These are phyloP conservation scores for Phytophthora multivora DNA, from an alignment of 352 stramenopile genomes.

Conservation along the genomic window DNA sequence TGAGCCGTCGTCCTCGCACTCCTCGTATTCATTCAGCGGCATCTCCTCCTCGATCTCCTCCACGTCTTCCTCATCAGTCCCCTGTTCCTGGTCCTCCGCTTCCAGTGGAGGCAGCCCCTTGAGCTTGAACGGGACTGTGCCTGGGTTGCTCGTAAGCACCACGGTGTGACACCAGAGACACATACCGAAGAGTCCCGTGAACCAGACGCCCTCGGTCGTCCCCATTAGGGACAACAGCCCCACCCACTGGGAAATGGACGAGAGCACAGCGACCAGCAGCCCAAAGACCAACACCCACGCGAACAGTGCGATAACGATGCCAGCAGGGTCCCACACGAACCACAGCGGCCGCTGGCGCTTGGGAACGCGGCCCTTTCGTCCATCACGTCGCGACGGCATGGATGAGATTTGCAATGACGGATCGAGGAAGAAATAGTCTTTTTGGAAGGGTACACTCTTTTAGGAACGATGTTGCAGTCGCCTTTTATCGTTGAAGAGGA, in stretches of 20 bases:
- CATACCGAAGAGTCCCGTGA: constrained; percentile 66
- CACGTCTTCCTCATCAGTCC: constrained; percentile 24
- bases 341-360: constrained; percentile 27
- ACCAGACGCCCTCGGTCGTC: constrained; percentile 45
- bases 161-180: constrained; percentile 73
- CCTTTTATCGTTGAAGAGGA: neutral
- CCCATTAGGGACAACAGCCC: constrained; percentile 57
- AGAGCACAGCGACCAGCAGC: constrained; percentile 47
- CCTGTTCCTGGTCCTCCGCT: constrained; percentile 5
- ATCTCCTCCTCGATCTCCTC: constrained; percentile 71
- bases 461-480: neutral
- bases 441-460: constrained; percentile 3
- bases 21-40: constrained; percentile 65
- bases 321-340: constrained; percentile 70
- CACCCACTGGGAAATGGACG: constrained; percentile 61
- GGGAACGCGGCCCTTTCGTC: neutral
- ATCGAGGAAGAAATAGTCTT: neutral
- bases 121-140: constrained; percentile 59
- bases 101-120: constrained; percentile 17
- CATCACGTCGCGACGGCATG: constrained; percentile 6
- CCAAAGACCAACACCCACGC: constrained; percentile 57
- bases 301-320: constrained; percentile 69
- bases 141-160: constrained; percentile 81
- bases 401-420: constrained; percentile 13
- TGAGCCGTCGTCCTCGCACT: constrained; percentile 73